Evolutionary conservation across 1,284 basidiomycete species (phyloP).

Genomic region (Ustilago crameri): DNA sequence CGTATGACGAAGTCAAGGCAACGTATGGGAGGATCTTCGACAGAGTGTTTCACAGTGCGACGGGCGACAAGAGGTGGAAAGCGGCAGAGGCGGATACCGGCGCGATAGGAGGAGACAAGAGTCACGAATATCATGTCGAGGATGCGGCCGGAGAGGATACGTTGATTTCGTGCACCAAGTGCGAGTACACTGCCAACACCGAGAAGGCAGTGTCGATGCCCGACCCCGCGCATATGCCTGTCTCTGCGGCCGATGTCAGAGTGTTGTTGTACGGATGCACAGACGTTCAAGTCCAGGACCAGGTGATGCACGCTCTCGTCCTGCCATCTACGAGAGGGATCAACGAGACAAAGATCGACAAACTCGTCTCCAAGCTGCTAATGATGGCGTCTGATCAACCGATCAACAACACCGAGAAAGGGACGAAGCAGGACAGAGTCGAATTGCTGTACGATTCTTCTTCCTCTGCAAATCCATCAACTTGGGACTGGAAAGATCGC

Average conservation of each 20-base stretch:
- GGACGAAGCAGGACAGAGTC: background rate
- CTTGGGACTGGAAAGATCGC: conserved; percentile 60
- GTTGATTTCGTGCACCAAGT: conserved; percentile 62
- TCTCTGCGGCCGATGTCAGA: conserved; percentile 30
- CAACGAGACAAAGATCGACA: conserved; percentile 58
- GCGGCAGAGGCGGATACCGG: conserved; percentile 68
- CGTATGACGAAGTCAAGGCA: conserved; percentile 63
- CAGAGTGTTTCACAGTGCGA: conserved; percentile 32
- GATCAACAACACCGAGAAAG: background rate
- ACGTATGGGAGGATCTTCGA: conserved; percentile 66
- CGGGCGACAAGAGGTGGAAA: conserved; percentile 29
- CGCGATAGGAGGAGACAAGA: conserved; percentile 67
- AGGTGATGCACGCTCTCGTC: conserved; percentile 53
- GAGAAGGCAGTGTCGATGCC: conserved; percentile 64
- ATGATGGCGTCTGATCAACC: background rate
- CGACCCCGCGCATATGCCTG: conserved; percentile 11
- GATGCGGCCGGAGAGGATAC: conserved; percentile 68
- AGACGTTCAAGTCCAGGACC: conserved; percentile 26
- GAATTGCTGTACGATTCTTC: conserved; percentile 38
- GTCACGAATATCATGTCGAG: conserved; percentile 68
- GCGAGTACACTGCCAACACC: conserved; percentile 65
- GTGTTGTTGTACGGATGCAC: conserved; percentile 46
- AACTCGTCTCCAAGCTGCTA: conserved; percentile 18
- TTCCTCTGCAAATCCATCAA: background rate
- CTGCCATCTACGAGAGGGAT: conserved; percentile 28